These are phyloP conservation scores for Helotiales sp. DNA, from an alignment of 2,329 filamentous ascomycete genomes.

Conservation along the genomic window DNA sequence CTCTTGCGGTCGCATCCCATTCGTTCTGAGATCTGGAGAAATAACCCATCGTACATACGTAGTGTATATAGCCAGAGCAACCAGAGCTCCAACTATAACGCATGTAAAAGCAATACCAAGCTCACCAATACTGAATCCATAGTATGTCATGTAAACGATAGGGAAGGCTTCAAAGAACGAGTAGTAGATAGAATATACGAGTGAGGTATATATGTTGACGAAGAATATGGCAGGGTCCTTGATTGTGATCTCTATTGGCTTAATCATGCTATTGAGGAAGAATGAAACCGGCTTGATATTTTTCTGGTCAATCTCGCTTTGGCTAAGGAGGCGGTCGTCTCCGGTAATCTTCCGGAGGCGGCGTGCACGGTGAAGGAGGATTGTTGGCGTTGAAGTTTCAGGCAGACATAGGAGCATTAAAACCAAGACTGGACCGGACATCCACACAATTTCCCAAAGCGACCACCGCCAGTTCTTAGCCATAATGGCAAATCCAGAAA, in stretches of 20 bases:
- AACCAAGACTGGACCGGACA: constrained; percentile 62
- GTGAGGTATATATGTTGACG: constrained; percentile 63
- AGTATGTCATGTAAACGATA: too few relatives aligned
- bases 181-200: constrained; percentile 64
- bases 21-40: too few relatives aligned
- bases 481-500: constrained; percentile 64
- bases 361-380: constrained; percentile 63
- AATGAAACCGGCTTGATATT: constrained; percentile 54
- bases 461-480: constrained; percentile 68
- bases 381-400: constrained; percentile 64
- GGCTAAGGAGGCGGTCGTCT: constrained; percentile 59
- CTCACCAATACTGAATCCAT: too few relatives aligned
- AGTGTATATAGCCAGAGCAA: too few relatives aligned
- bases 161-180: background rate
- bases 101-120: too few relatives aligned
- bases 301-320: constrained; percentile 68
- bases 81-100: too few relatives aligned
- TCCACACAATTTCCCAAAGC: constrained; percentile 67
- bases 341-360: constrained; percentile 67
- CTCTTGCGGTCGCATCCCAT: too few relatives aligned
- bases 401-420: constrained; percentile 66
- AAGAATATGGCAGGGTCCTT: constrained; percentile 68
- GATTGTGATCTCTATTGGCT: constrained; percentile 63
- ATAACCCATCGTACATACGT: too few relatives aligned
- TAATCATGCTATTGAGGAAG: constrained; percentile 49